Base-by-base conservation (phyloP, 2,329 filamentous ascomycete species). In the Claviceps paspali region DNA sequence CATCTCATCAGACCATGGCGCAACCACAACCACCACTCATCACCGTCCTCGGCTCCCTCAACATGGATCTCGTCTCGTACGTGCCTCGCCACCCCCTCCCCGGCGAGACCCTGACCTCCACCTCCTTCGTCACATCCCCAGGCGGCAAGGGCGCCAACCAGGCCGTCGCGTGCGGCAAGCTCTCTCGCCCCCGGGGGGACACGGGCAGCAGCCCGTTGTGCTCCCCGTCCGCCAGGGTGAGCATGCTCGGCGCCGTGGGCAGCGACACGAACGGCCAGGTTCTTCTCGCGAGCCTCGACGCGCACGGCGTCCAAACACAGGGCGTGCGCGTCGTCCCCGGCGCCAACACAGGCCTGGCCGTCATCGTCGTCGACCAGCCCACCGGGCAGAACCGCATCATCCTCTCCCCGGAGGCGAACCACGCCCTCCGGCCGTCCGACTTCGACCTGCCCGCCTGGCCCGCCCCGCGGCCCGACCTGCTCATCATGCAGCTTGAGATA, bases 141-240 rank as follows among this genome's bases (percentile, higher is more conserved):
- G 91, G 88, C 49, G 88, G 91, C 40, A 98, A 98, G 63, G 88
- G 88, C 45, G 86, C 87, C 42, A 96, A 96, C 64, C 88, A 96
- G 64, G 87, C 86, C 41, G 82, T 94, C 39, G 85, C 86, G 18
- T 86, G 81, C 60, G 82, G 79, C 35, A 82, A 88, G 44, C 73
- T 92, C 35, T 91, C 83, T 1, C 72, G 80, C 33, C 52, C 8
- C 11, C 29, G 10, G 18, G n/a, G n/a, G n/a, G n/a, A n/a, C n/a
- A n/a, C n/a, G n/a, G n/a, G n/a, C n/a, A n/a, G 21, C 5, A 22
- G 21, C 21, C 4, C 29, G 17, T 18, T 11, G 14, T 15, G 11
- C 5, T 14, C 27, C 27, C 11, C 27, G 5, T 21, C 29, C 29
- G 29, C 29, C 10, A 18, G 22, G n/a, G 17, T 32, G 17, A 22